Conservation (phyloP, 148 eudicot genomes). For the Pharnaceum exiguum region DNA sequence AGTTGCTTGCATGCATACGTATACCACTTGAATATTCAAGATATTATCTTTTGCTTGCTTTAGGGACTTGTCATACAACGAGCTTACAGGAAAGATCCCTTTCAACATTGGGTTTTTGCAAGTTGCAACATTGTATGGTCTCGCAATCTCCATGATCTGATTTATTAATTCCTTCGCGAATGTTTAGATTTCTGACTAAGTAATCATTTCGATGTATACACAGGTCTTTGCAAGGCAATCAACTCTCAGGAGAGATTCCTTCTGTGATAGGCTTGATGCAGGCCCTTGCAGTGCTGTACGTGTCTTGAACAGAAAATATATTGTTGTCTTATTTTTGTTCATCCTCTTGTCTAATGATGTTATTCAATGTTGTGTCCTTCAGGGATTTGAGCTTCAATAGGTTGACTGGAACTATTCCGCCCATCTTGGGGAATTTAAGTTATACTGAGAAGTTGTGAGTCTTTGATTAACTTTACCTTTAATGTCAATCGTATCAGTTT, state of each 20-base stretch:
- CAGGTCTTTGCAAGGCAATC: constrained; percentile 93
- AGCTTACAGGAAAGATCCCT: constrained; percentile 85
- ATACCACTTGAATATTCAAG: background rate
- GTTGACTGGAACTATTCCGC: constrained; percentile 85
- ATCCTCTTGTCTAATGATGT: background rate
- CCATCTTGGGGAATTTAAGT: constrained; percentile 86
- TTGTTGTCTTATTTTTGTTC: background rate
- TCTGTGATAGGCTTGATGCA: constrained; percentile 97
- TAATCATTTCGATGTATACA: background rate
- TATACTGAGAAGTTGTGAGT: constrained; percentile 94
- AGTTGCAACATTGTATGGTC: constrained; percentile 90
- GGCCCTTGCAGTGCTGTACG: constrained; percentile 98
- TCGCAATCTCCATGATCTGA: background rate
- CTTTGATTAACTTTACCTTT: background rate
- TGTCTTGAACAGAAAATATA: background rate
- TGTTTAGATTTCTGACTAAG: background rate
- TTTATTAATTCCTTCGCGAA: background rate
- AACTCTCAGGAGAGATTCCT: constrained; percentile 77
- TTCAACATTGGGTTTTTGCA: constrained; percentile 95
- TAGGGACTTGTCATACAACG: constrained; percentile 95
- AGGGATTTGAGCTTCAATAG: constrained; percentile 88
- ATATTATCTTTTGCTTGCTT: background rate
- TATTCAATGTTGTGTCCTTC: constrained; percentile 8
- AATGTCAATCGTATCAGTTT: background rate
- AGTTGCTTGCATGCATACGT: background rate